Percentiles rank a stretch among this genome's conserved stretches.
Evolutionary conservation across 2,329 filamentous ascomycete genomes (phyloP).

Genomic region (Tolypocladium sp.): DNA sequence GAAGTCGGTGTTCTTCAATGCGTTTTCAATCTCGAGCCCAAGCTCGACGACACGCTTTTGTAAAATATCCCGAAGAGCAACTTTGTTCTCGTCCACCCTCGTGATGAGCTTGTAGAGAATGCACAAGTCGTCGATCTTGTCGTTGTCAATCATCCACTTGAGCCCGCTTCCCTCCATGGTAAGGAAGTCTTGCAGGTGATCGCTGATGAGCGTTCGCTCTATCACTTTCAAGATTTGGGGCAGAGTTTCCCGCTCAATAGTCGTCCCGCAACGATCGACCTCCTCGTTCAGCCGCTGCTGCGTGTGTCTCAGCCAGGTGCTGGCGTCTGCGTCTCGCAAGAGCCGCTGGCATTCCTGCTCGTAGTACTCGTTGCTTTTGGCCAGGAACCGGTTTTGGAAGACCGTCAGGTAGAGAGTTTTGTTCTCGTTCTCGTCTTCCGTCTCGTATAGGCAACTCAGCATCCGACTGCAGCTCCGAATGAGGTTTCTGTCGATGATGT

Average conservation of each 20-base stretch:
- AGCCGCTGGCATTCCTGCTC: slow-evolving; percentile 62
- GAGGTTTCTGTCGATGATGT: slow-evolving; percentile 74
- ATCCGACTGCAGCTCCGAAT: slow-evolving; percentile 80
- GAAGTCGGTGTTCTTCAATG: slow-evolving; percentile 47
- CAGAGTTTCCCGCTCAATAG: slow-evolving; percentile 64
- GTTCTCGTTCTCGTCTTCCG: slow-evolving; percentile 64
- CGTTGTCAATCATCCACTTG: slow-evolving; percentile 84
- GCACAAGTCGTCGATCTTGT: slow-evolving; percentile 67
- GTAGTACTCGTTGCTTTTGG: slow-evolving; percentile 67
- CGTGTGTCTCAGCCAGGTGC: slow-evolving; percentile 71
- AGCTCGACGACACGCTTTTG: slow-evolving; percentile 69
- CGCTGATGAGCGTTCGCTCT: slow-evolving; percentile 69
- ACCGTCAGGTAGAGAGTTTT: slow-evolving; percentile 75
- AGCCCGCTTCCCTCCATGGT: slow-evolving; percentile 78
- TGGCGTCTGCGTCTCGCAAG: slow-evolving; percentile 69
- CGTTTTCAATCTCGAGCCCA: slow-evolving; percentile 73
- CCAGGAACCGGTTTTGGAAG: slow-evolving; percentile 74
- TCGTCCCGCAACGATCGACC: slow-evolving; percentile 71
- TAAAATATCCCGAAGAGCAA: slow-evolving; percentile 59
- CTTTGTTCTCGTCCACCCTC: slow-evolving; percentile 67
- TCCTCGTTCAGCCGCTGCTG: slow-evolving; percentile 71
- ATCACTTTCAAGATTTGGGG: slow-evolving; percentile 67
- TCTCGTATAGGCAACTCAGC: slow-evolving; percentile 82
- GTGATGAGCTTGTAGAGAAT: slow-evolving; percentile 73
- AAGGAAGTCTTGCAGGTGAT: slow-evolving; percentile 73